Base-by-base conservation (phyloP, 2,329 filamentous ascomycete genomes). In the Parascedosporium putredinis region DNA sequence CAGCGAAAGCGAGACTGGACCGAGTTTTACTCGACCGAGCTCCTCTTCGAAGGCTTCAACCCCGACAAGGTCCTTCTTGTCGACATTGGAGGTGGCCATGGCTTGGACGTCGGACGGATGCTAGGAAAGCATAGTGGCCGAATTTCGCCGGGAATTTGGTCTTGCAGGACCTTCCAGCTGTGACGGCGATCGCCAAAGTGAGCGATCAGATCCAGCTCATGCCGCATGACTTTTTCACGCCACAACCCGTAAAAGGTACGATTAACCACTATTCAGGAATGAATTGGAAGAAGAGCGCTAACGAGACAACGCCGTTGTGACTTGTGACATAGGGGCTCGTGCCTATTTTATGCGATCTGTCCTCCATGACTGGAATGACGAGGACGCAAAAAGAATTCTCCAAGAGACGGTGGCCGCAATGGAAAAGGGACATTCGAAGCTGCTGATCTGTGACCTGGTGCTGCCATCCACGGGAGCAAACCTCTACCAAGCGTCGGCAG, bases 141-240 rank as follows among this genome's bases (percentile, higher is more conserved):
- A n/a, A n/a, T n/a, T n/a, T n/a, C n/a, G n/a, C n/a, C n/a, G n/a
- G n/a, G 45, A 60, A 64, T 3, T 56, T 76, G 2, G 57, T 78
- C 1, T 59, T 78, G 0, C 72, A 79, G 54, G 75, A 78, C 52
- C 59, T 71, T 5, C 63, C 67, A 0, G 57, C 62, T 2, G 68
- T 75, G 5, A 63, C 69, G 20, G 54, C 50, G 5, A 57, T 66
- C 46, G 61, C 64, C 18, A 51, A 58, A 20, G 55, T 68, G 0
- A 59, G 63, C 34, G 10, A 20, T 1, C 50, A 48, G 3, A 65
- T 71, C 33, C 57, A 63, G 47, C 50, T 54, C 3, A 66, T 73
- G 16, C 6, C 6, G 16, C 60, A 64, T 50, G 62, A 65, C 25
- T 63, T 65, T 18, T 58, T 57, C 54, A 55, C 47, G 3, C 57